A percentile compares a stretch with the other conserved stretches of the same genome.
phyloP scores from a whole-genome alignment of 768 basidiomycete species.

The Russula vinacea region DNA sequence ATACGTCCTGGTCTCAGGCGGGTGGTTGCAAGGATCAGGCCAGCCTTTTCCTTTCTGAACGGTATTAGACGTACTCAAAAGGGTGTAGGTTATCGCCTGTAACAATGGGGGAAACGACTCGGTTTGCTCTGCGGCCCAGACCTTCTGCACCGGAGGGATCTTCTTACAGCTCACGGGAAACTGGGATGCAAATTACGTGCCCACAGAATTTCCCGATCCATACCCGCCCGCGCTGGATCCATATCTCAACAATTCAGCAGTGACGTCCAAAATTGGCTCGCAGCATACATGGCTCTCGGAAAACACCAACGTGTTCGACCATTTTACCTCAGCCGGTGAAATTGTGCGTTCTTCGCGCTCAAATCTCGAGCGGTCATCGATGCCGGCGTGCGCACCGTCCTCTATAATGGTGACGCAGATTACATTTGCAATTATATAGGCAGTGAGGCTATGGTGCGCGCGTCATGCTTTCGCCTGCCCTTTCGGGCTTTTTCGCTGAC shows the following conservation, averaged over 20 bases:
- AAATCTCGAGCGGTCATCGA: slow-evolving; percentile 56
- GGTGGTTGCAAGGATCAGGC: slow-evolving; percentile 54
- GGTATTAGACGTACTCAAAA: background rate
- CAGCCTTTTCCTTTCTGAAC: background rate
- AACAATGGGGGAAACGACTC: slow-evolving; percentile 46
- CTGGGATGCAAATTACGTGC: slow-evolving; percentile 55
- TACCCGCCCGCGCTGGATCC: slow-evolving; percentile 46
- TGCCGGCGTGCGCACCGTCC: slow-evolving; percentile 50
- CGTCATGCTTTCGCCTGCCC: background rate
- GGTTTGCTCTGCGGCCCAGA: slow-evolving; percentile 44
- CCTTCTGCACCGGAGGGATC: too few relatives aligned
- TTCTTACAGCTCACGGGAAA: too few relatives aligned
- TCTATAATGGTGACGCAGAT: slow-evolving; percentile 59
- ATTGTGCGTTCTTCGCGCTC: slow-evolving; percentile 52
- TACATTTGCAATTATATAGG: slow-evolving; percentile 55
- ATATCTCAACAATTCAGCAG: slow-evolving; percentile 36
- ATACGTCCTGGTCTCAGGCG: slow-evolving; percentile 42
- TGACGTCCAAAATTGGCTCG: slow-evolving; percentile 42
- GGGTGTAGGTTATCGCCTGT: slow-evolving; percentile 48
- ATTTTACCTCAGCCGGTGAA: slow-evolving; percentile 50
- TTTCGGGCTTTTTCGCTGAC: background rate
- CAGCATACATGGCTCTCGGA: slow-evolving; percentile 44
- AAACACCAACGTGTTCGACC: slow-evolving; percentile 44
- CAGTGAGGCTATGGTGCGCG: slow-evolving; percentile 52
- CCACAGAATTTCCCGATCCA: slow-evolving; percentile 42